Evolutionary conservation across 805 yeast species (phyloP), one percentile per base, ranked within the genome.

Genomic region (Candida gorgasii): DNA sequence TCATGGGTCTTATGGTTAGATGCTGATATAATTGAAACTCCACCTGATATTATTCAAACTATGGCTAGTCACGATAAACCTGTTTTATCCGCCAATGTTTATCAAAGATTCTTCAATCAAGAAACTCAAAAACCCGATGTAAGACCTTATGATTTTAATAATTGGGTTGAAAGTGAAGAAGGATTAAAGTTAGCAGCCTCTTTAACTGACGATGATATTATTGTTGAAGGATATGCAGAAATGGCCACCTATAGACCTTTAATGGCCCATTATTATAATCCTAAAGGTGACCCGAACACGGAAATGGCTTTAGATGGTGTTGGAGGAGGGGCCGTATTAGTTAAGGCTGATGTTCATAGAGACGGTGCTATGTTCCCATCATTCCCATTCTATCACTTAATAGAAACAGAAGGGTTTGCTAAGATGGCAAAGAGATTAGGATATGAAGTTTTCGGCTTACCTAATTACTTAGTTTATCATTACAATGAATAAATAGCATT

Each of bases 281-380:
- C 81, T 4, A 67, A 72, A 6, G 93, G 86, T 19, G 83, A 82
- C 44, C 46, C 58, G 9, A 72, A 75, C 50, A 76, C 82, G 3
- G 92, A 84, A 58, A 84, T 93, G 86, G 79, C 78, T 35, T 74
- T 93, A 46, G 98, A 93, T 62, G 99, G 99, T 61, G 98, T 93
- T 44, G 99, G 99, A 41, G 98, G 97, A 49, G 96, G 97, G 16
- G 95, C 97, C 32, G 82, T 95, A 23, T 63, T 93, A 67, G 99
- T 93, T 22, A 89, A 92, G 60, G 96, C 97, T 8, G 97, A 90
- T 53, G 99, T 93, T 41, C 99, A 93, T 66, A 78, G 99, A 62
- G 99, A 93, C 63, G 99, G 99, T 39, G 98, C 98, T 42, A 92
- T 93, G 97, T 93, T 93, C 79, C 99, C 99, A 13, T 87, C 95